Percentiles rank a stretch among this genome's conserved stretches.
Evolutionary conservation across 352 stramenopile species (phyloP).

Genomic region (Pythium apleroticum): DNA sequence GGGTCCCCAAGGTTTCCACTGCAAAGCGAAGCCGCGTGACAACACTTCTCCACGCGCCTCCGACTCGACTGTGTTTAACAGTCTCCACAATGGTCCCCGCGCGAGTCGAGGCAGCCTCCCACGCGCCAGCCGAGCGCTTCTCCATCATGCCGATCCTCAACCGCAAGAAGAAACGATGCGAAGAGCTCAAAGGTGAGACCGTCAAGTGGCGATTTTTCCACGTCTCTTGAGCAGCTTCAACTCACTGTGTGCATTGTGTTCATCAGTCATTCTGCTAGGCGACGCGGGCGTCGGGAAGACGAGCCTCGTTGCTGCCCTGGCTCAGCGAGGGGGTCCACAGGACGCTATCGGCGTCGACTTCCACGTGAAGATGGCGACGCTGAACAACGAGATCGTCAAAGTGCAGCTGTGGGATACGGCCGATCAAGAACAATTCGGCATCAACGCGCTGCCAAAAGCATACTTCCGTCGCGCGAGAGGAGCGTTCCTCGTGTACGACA

Average conservation of each 20-base stretch:
- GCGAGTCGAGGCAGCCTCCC: constrained; percentile 17
- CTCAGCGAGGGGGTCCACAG: constrained; percentile 16
- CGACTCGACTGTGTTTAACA: not conserved
- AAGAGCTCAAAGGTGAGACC: constrained; percentile 43
- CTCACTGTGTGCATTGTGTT: not conserved
- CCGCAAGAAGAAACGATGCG: constrained; percentile 51
- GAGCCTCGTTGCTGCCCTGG: constrained; percentile 28
- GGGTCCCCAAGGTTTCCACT: not conserved
- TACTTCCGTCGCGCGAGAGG: constrained; percentile 47
- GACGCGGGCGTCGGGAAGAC: constrained; percentile 46
- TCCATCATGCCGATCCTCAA: constrained; percentile 52
- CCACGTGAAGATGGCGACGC: constrained; percentile 32
- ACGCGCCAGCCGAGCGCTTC: constrained; percentile 30
- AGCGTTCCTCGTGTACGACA: constrained; percentile 49
- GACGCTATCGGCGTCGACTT: constrained; percentile 29
- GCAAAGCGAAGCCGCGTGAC: not conserved
- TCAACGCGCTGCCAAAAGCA: constrained; percentile 31
- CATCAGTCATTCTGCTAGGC: constrained; percentile 45
- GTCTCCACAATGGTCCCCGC: constrained; percentile 11
- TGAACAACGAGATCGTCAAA: constrained; percentile 39
- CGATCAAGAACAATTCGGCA: constrained; percentile 45
- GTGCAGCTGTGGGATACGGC: constrained; percentile 59
- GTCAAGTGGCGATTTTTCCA: not conserved
- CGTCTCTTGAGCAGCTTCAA: not conserved
- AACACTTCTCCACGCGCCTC: not conserved